Percentiles rank a stretch among this genome's conserved stretches.
These are phyloP conservation scores for Ceratobasidium sp. DNA, from an alignment of 1,284 basidiomycete genomes.

Conservation along the genomic window DNA sequence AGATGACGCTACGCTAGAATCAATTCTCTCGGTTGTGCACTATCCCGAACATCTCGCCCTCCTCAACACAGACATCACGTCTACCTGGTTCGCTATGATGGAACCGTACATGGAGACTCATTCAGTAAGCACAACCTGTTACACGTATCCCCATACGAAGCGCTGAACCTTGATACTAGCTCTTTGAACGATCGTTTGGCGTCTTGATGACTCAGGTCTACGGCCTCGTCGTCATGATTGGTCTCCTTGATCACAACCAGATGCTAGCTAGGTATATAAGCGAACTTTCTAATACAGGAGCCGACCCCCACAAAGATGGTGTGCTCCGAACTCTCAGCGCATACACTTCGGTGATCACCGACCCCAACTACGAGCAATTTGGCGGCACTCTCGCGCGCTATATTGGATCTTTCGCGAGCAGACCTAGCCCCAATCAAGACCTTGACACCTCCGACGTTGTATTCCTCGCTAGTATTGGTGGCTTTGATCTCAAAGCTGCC, in stretches of 20 bases:
- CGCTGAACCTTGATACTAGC: background rate
- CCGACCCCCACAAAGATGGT: background rate
- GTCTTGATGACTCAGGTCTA: background rate
- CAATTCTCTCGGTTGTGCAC: background rate
- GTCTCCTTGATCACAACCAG: background rate
- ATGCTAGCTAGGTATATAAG: background rate
- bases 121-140: background rate
- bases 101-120: background rate
- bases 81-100: background rate
- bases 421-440: background rate
- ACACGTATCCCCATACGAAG: background rate
- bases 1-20: background rate
- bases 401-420: background rate
- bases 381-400: background rate
- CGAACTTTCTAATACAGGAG: background rate
- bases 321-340: background rate
- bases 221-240: background rate
- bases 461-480: background rate
- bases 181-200: background rate
- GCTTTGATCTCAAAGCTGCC: background rate
- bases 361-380: background rate
- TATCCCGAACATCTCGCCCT: conserved; percentile 2
- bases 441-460: background rate
- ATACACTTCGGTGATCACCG: background rate
- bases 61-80: background rate